Percentiles rank a stretch among this genome's conserved stretches.
Conservation (phyloP, 192 early-diverging fungal species). For the Backusella psychrophila region DNA sequence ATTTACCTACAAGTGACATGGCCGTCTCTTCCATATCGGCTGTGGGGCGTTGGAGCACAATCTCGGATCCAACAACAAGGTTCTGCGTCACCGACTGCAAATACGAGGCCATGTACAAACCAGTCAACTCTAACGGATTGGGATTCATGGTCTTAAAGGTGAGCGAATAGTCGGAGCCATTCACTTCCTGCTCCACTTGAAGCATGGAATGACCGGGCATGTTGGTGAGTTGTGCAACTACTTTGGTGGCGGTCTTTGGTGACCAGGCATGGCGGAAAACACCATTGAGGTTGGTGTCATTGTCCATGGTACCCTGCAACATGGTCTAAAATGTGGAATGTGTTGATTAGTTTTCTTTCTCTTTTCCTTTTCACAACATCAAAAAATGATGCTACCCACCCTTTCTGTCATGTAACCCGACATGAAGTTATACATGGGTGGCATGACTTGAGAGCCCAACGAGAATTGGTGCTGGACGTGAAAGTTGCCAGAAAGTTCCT, state of each 20-base stretch:
- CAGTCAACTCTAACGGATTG: conserved; percentile 85
- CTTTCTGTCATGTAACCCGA: conserved; percentile 79
- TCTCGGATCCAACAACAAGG: conserved; percentile 83
- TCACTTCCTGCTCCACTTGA: conserved; percentile 90
- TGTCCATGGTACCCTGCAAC: conserved; percentile 94
- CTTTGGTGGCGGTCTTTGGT: conserved; percentile 59
- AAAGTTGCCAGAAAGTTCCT: conserved; percentile 92
- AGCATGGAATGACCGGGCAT: conserved; percentile 86
- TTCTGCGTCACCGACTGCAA: conserved; percentile 87
- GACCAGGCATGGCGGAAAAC: conserved; percentile 67
- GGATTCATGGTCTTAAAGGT: conserved; percentile 97
- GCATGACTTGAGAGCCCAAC: conserved; percentile 77
- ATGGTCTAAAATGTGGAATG: conserved; percentile 54
- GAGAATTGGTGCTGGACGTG: conserved; percentile 91
- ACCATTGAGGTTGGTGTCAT: conserved; percentile 84
- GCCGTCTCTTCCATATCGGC: conserved; percentile 78
- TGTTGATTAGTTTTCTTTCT: conserved; percentile 8
- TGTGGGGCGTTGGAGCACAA: conserved; percentile 80
- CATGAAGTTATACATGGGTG: conserved; percentile 90
- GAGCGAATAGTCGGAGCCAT: conserved; percentile 82
- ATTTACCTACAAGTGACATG: conserved; percentile 70
- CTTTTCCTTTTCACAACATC: conserved; percentile 57
- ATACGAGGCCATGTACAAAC: conserved; percentile 85
- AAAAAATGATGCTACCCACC: conserved; percentile 12
- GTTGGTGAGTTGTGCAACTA: conserved; percentile 64